Evolutionary conservation across 179 eudicot genomes (phyloP).

Genomic region (Silene coronaria): DNA sequence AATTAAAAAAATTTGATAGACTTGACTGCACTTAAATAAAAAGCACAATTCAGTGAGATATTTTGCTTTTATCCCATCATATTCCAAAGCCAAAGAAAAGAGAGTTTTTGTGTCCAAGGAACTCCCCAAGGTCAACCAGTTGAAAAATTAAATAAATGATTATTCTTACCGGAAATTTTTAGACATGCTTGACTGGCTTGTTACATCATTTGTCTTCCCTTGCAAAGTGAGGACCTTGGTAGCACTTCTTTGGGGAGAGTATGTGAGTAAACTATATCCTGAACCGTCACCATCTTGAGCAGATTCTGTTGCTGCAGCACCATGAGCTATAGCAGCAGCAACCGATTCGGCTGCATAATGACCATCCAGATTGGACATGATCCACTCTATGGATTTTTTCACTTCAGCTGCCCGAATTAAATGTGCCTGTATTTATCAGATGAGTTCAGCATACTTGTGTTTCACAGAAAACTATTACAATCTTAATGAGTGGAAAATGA

Average conservation of each 20-base stretch:
- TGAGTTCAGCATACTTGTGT: constrained; percentile 32
- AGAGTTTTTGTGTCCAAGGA: not conserved
- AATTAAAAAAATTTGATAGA: not conserved
- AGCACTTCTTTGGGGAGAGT: constrained; percentile 50
- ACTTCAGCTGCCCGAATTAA: constrained; percentile 84
- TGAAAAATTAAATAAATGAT: not conserved
- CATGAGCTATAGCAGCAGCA: constrained; percentile 92
- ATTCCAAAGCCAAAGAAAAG: not conserved
- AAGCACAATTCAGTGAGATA: not conserved
- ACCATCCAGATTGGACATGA: constrained; percentile 76
- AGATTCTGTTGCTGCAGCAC: constrained; percentile 66
- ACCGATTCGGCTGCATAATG: constrained; percentile 95
- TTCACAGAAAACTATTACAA: not conserved
- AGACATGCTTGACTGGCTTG: constrained; percentile 58
- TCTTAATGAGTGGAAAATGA: not conserved
- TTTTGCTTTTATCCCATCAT: not conserved
- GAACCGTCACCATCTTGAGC: constrained; percentile 53
- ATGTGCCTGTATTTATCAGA: constrained; percentile 83
- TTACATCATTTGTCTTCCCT: constrained; percentile 54
- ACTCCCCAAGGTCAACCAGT: not conserved
- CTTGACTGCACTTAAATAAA: not conserved
- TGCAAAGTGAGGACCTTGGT: constrained; percentile 36
- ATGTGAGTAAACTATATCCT: constrained; percentile 31
- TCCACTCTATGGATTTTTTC: constrained; percentile 88
- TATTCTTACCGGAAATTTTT: constrained; percentile 70